Conservation (phyloP, 495 filamentous ascomycete genomes). For the Neurospora sp. region DNA sequence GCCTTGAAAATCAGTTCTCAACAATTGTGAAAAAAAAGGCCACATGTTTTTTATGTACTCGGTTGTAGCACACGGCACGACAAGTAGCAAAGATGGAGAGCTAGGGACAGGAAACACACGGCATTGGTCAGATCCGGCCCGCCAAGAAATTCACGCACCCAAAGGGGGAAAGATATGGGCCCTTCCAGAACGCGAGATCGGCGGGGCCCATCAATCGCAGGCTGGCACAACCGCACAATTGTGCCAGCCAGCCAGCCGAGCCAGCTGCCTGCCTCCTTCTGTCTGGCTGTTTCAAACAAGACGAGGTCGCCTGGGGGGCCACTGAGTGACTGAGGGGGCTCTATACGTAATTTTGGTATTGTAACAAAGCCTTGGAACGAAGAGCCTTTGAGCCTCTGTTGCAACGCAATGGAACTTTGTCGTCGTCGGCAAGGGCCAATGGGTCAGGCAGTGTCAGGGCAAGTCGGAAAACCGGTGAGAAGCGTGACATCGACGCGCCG, state of each 20-base stretch:
- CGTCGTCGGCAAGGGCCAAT: not conserved
- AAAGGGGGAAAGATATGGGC: conserved; percentile 7
- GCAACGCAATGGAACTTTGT: not conserved
- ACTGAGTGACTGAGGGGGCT: not conserved
- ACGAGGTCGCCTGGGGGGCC: not conserved
- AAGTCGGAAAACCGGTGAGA: not conserved
- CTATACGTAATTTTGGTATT: not conserved
- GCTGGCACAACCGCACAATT: not conserved
- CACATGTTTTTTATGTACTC: not conserved
- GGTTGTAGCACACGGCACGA: not conserved
- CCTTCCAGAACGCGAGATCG: conserved; percentile 14
- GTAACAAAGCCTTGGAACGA: not conserved
- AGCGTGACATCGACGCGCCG: not conserved
- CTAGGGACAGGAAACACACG: not conserved
- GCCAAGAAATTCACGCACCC: not conserved
- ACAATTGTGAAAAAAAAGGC: not conserved
- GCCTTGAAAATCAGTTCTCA: not conserved
- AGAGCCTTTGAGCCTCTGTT: not conserved
- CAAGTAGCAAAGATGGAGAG: not conserved
- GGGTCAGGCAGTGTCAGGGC: not conserved
- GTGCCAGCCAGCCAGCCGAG: conserved; percentile 1
- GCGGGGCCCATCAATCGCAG: not conserved
- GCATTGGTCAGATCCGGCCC: not conserved
- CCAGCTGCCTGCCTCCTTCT: not conserved
- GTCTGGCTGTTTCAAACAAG: not conserved